Evolutionary conservation across 345 rosid genomes (phyloP).

Genomic region (Erodium maritimum): DNA sequence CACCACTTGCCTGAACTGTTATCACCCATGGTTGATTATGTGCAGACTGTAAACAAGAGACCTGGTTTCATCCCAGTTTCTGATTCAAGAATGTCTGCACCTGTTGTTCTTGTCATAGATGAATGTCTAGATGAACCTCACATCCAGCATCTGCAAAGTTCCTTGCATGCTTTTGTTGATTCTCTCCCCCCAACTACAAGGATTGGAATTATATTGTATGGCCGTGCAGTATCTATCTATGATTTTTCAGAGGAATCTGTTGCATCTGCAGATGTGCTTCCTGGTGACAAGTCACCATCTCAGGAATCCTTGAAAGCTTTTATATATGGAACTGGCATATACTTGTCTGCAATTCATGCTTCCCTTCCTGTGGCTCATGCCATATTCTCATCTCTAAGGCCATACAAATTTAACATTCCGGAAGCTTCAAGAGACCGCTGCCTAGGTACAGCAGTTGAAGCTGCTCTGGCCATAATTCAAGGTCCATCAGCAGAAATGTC

Average conservation of each 20-base stretch:
- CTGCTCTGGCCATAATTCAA: conserved; percentile 78
- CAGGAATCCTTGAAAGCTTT: conserved; percentile 71
- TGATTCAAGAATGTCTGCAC: conserved; percentile 79
- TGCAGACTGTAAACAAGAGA: conserved; percentile 76
- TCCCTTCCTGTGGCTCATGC: conserved; percentile 84
- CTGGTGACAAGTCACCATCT: conserved; percentile 72
- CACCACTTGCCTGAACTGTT: conserved; percentile 64
- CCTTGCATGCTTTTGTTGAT: conserved; percentile 91
- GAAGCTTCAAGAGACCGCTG: conserved; percentile 92
- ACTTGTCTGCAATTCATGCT: conserved; percentile 90
- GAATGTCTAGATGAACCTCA: conserved; percentile 96
- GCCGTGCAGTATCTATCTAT: conserved; percentile 74
- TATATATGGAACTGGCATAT: conserved; percentile 83
- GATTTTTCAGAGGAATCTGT: conserved; percentile 87
- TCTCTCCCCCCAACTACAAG: conserved; percentile 67
- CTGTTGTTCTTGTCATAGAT: conserved; percentile 79
- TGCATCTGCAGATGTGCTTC: conserved; percentile 95
- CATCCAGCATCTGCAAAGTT: conserved; percentile 90
- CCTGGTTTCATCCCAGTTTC: conserved; percentile 81
- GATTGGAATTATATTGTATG: conserved; percentile 75
- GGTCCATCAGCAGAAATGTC: conserved; percentile 94
- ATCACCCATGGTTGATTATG: conserved; percentile 70
- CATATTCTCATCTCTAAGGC: conserved; percentile 85
- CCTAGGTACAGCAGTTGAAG: conserved; percentile 82
- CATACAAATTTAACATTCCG: conserved; percentile 53